Conservation (phyloP, 306 rosid genomes). For the Gastrolobium bilobum region DNA sequence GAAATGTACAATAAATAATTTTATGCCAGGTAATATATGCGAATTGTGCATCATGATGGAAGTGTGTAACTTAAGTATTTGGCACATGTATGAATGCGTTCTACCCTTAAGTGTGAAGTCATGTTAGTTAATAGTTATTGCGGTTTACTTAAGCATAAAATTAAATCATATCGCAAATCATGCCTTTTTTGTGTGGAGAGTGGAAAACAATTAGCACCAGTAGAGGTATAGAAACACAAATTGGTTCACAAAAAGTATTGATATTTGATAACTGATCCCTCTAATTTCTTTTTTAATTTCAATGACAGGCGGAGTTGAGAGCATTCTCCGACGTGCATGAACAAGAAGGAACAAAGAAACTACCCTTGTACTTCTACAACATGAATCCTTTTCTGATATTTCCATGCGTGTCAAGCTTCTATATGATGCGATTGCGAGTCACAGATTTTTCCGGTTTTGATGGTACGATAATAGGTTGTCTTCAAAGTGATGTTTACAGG, state of each 20-base stretch:
- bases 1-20: no score
- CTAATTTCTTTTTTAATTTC: neutral
- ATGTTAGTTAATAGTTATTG: neutral
- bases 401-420: no score
- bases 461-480: neutral
- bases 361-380: neutral
- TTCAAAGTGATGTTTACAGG: neutral
- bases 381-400: no score
- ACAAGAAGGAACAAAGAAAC: constrained; percentile 87
- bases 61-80: no score
- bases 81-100: no score
- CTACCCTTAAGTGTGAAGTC: no score
- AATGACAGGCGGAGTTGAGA: constrained; percentile 75
- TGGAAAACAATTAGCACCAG: constrained; percentile 20
- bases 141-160: neutral
- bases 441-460: neutral
- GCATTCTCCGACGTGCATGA: constrained; percentile 92
- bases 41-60: no score
- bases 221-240: neutral
- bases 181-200: no score
- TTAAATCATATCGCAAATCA: neutral
- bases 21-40: no score
- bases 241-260: neutral
- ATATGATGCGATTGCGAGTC: neutral
- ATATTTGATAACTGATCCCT: constrained; percentile 1